phyloP scores from a whole-genome alignment of 768 basidiomycete species.

The Cystofilobasidium ferigula region DNA sequence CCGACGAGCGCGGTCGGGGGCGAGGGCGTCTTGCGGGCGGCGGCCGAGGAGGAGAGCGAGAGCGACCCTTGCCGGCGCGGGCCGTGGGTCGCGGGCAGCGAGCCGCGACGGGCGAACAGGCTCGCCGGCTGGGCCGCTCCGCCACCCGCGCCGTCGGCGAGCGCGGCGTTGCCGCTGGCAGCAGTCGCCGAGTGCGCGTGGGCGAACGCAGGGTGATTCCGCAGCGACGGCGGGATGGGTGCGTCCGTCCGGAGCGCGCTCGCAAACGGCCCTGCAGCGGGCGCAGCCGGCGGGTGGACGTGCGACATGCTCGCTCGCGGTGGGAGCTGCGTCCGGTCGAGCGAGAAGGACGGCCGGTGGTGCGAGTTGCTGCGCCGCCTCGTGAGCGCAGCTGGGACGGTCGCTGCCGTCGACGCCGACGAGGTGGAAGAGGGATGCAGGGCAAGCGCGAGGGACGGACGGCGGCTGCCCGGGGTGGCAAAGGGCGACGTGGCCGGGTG shows the following conservation, averaged over 20 bases:
- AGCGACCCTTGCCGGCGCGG: too few species aligned
- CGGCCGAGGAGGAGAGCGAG: too few species aligned
- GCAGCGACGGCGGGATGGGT: constrained; percentile 7
- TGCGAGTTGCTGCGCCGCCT: neutral
- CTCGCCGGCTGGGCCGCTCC: too few species aligned
- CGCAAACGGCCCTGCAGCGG: too few species aligned
- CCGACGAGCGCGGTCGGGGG: too few species aligned
- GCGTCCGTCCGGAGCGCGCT: neutral
- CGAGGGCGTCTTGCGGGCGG: too few species aligned
- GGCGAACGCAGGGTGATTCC: constrained; percentile 1
- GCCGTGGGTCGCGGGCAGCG: too few species aligned
- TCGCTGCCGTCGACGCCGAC: too few species aligned
- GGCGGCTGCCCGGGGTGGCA: neutral
- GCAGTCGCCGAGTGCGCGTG: neutral
- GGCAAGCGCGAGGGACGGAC: neutral
- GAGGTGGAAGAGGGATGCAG: neutral
- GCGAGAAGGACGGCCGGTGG: neutral
- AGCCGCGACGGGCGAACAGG: too few species aligned
- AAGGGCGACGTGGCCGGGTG: constrained; percentile 4
- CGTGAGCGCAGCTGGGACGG: too few species aligned
- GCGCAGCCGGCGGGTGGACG: neutral
- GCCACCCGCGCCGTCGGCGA: too few species aligned
- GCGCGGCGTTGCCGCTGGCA: too few species aligned
- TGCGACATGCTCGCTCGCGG: neutral
- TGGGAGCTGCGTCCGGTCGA: neutral